Evolutionary conservation across 495 filamentous ascomycete species (phyloP).

Genomic region (Zalerion maritima): DNA sequence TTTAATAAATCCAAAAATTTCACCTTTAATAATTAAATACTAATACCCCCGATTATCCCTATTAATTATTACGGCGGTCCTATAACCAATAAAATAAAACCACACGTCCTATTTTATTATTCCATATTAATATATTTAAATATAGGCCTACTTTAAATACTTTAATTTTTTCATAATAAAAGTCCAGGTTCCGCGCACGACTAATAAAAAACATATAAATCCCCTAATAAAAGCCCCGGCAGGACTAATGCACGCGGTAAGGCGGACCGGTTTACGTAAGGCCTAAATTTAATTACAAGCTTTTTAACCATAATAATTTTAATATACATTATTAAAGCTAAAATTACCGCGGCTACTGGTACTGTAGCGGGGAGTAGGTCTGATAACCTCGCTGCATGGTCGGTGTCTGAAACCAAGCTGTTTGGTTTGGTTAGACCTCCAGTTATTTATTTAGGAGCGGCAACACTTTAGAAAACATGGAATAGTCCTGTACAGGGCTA

Average conservation of each 20-base stretch:
- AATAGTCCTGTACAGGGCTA: too few relatives aligned
- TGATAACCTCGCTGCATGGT: too few relatives aligned
- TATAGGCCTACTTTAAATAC: constrained; percentile 60
- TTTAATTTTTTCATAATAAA: constrained; percentile 63
- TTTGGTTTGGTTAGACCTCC: too few relatives aligned
- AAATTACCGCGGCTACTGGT: constrained; percentile 21
- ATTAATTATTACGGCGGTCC: constrained; percentile 60
- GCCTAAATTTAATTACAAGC: constrained; percentile 19
- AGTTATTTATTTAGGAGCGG: too few relatives aligned
- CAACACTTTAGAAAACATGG: too few relatives aligned
- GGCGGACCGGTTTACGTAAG: constrained; percentile 43
- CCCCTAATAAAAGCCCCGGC: constrained; percentile 48
- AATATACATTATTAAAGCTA: constrained; percentile 24
- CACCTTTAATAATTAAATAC: constrained; percentile 60
- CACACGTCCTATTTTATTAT: constrained; percentile 47
- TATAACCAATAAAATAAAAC: constrained; percentile 31
- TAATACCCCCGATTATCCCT: constrained; percentile 52
- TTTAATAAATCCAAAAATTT: constrained; percentile 62
- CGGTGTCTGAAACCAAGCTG: too few relatives aligned
- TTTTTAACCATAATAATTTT: constrained; percentile 25
- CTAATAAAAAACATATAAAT: constrained; percentile 50
- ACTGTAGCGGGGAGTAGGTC: too few relatives aligned
- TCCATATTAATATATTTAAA: constrained; percentile 61
- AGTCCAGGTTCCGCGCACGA: constrained; percentile 49
- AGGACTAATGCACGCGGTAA: constrained; percentile 48